These are phyloP conservation scores for Capronia americana DNA, from an alignment of 2,329 filamentous ascomycete genomes.

Conservation along the genomic window DNA sequence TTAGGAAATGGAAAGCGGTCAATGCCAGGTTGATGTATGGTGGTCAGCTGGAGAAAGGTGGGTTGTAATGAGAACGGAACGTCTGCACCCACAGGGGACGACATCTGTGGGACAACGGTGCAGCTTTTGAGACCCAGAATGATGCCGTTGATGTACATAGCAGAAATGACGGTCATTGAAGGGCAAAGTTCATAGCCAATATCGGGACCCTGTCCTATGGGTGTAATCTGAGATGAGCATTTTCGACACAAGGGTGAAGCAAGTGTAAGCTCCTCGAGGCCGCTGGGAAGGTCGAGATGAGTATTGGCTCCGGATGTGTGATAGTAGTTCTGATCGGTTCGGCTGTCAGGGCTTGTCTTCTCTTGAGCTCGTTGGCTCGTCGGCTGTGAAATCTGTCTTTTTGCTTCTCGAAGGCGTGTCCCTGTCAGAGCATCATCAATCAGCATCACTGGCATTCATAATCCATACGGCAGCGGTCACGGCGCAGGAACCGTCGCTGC, in stretches of 20 bases:
- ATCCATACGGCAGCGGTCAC: background rate
- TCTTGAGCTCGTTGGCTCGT: background rate
- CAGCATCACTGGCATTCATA: background rate
- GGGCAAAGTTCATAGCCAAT: conserved; percentile 2
- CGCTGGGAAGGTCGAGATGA: background rate
- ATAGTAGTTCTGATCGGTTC: background rate
- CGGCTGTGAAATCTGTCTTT: background rate
- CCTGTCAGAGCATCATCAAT: conserved; percentile 5
- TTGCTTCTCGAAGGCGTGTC: conserved; percentile 12
- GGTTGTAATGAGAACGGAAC: conserved; percentile 44
- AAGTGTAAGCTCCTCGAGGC: background rate
- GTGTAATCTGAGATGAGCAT: background rate
- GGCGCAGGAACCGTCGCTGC: background rate
- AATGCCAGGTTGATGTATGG: conserved; percentile 48
- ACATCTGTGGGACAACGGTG: conserved; percentile 39
- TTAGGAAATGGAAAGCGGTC: conserved; percentile 51
- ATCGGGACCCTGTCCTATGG: background rate
- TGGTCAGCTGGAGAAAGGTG: conserved; percentile 44
- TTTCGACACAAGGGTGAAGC: background rate
- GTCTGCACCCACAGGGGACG: conserved; percentile 33
- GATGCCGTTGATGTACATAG: conserved; percentile 44
- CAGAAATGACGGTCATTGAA: conserved; percentile 28
- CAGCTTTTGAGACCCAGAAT: conserved; percentile 40
- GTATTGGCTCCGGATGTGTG: background rate
- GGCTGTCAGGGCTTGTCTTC: background rate